Base-by-base conservation (phyloP, 768 basidiomycete genomes). In the Austroboletus festivus region DNA sequence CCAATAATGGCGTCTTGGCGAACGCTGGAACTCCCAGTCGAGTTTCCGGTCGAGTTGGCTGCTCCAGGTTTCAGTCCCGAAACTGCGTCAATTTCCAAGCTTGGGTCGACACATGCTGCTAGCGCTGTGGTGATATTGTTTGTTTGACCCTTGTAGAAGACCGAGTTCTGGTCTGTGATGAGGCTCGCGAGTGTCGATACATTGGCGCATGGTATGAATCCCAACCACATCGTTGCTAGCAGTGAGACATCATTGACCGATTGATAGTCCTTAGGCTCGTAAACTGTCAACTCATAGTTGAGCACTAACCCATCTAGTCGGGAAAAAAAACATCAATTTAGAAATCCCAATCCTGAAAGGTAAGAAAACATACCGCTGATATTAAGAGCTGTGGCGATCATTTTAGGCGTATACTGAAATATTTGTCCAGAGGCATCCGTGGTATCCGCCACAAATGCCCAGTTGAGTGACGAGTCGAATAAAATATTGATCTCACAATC, bases 1-100 rank as follows among this genome's bases (percentile, higher is more conserved):
- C 93, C 93, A 52, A 96, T 93, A 62, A 95, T 93, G 21, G 89
- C 89, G 55, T 94, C 82, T 60, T 87, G 79, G 12, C 90, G 77
- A 15, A 75, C 71, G 19, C 54, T 52, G 15, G 71, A 64, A 21
- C 62, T 65, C 23, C 58, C 68, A 15, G 59, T 59, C 2, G 47
- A 45, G 1, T 63, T 57, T 4, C 12, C n/a, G 18, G 54, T 58
- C 10, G 44, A 45, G 31, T 53, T 57, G 13, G 50, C 48, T 22
- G 52, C 55, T 31, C 61, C 66, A 12, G 60, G 46, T 5, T 69
- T 57, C 9, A 78, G 72, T n/a, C n/a, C n/a, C 39, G 73, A 70
- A 0, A 83, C 70, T 1, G 73, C 73, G 45, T 71, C 63, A 45
- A 93, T 61, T 15, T 76, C 70, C 70, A 83, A 86, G 6, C 83